Evolutionary conservation across 2,329 filamentous ascomycete genomes (phyloP), one percentile per base, ranked within the genome.

Genomic region (Diaporthe australafricana): DNA sequence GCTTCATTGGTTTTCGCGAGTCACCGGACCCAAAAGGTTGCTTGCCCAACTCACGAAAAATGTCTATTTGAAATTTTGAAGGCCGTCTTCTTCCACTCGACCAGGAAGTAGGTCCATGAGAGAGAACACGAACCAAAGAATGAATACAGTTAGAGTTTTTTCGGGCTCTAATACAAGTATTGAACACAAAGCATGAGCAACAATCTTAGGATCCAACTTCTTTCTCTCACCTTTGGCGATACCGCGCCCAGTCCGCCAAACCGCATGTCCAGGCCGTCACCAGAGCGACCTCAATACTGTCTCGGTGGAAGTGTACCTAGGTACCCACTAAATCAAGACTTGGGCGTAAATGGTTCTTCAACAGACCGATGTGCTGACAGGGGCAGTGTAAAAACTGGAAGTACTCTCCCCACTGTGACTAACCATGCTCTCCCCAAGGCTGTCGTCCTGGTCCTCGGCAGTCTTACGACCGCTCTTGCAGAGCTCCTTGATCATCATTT

Each of bases 301-400:
- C 7, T 17, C 20, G 3, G 3, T 1, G 3, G 20, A 9, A 57
- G n/a, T n/a, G n/a, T n/a, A n/a, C n/a, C n/a, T n/a, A n/a, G n/a
- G n/a, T 20, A 12, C 42, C 45, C 20, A 14, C 3, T 11, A 17
- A n/a, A 20, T 16, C 25, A 32, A 65, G 20, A 4, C 16, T n/a
- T 2, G 8, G 0, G 3, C 2, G 4, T n/a, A 25, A 16, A 7
- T 5, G 2, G 32, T 42, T 3, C n/a, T n/a, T 60, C 40, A 69
- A 38, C 0, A 56, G 2, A 16, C 30, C 16, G 22, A 60, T 20
- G 30, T 8, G 25, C 16, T 32, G 2, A 42, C 3, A 52, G 53
- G 67, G 4, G 71, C 71, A 60, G 71, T 72, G 16, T 72, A 47
- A 47, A 70, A 72, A 52, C 71, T 72, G n/a, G 53, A 38, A 55